Base-by-base conservation (phyloP, 805 yeast species). In the Clavispora fructus region DNA sequence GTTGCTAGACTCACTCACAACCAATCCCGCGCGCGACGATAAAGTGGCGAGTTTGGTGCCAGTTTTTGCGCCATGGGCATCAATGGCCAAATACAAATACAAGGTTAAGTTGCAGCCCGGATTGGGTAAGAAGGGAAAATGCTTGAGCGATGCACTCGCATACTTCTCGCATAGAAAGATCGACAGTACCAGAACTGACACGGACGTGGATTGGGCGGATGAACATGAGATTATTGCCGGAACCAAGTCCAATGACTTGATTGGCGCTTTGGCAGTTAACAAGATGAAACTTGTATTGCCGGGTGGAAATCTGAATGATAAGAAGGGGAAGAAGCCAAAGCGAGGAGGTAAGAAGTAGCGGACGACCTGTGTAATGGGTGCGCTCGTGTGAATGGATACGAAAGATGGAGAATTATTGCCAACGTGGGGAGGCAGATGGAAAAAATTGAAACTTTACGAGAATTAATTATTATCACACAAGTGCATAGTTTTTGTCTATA, bases 41-140 rank as follows among this genome's bases (percentile, higher is more conserved):
- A 67, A 58, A 3, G 68, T 87, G 10, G 57, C 72, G 10, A 87
- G 82, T 47, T 80, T 86, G 7, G 77, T 92, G 11, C 95, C 97
- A 0, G 82, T 88, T 16, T 92, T 90, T 73, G 97, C 94, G 0
- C 99, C 99, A 2, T 94, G 97, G 96, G 65, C 78, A 11, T 76
- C 97, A 0, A 63, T 94, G 52, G 75, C 71, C 48, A 85, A 85
- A 60, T 79, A 75, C 63, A 83, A 86, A 58, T 90, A 87, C 66
- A 89, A 89, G 61, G 83, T 87, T 31, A 92, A 92, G 62, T 66
- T 92, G 28, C 87, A 82, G 54, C 91, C 96, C 0, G 87, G 87
- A 3, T 71, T 77, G 27, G 82, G 83, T 26, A 94, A 94, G 62
- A 91, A 92, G 61, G 96, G 97, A 2, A 94, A 94, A 60, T 83